Conservation (phyloP, 176 grass and related monocot species). For the Hsuehochloa calcarea region DNA sequence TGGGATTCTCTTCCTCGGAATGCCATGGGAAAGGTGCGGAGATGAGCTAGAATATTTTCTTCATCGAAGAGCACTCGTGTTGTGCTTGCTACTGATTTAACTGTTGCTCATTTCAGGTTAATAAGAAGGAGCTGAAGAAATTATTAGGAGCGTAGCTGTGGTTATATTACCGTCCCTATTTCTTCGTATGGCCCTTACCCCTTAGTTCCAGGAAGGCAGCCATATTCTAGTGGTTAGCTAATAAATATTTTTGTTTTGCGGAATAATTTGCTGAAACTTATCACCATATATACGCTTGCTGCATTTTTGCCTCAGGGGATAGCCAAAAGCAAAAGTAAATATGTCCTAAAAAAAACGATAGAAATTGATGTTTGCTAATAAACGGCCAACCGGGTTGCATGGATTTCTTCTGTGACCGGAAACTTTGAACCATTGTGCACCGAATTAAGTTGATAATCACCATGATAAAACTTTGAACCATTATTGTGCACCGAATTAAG, state of each 20-base stretch:
- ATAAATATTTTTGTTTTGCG: neutral
- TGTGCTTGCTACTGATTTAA: neutral
- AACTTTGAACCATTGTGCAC: neutral
- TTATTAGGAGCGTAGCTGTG: conserved; percentile 43
- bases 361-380: neutral
- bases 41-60: neutral
- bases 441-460: no score
- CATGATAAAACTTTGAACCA: neutral
- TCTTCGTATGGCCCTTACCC: neutral
- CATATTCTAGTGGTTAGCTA: conserved; percentile 4
- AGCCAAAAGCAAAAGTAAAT: neutral
- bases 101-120: conserved; percentile 65
- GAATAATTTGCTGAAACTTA: neutral
- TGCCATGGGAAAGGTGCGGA: conserved; percentile 89
- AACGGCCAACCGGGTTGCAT: neutral
- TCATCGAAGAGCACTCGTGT: neutral
- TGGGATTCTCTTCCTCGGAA: conserved; percentile 95
- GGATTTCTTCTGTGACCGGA: neutral
- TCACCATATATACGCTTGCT: neutral
- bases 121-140: conserved; percentile 92
- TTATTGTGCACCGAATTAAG: neutral
- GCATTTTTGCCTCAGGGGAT: neutral
- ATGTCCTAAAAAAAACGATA: neutral
- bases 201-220: neutral
- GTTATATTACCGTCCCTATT: neutral